A percentile compares a stretch with the other conserved stretches of the same genome.
phyloP scores from a whole-genome alignment of 805 yeast genomes.

The Yarrowia sp. region DNA sequence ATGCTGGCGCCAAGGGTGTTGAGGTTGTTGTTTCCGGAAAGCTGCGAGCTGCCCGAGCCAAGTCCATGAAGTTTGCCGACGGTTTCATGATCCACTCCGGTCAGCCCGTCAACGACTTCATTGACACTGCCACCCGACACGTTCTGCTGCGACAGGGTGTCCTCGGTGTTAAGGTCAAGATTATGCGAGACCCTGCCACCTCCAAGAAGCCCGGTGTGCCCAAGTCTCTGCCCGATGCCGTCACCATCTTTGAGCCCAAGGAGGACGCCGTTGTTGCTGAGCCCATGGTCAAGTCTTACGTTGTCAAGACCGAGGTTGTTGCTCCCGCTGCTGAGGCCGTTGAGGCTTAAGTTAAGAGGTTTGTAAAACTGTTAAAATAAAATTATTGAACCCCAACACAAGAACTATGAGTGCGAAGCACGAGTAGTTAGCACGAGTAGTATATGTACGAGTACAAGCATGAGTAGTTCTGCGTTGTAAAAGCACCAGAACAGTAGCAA shows the following conservation, averaged over 20 bases:
- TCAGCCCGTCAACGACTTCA: slow-evolving; percentile 99
- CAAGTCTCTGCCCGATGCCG: slow-evolving; percentile 80
- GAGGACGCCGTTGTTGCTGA: slow-evolving; percentile 60
- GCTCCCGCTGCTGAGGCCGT: slow-evolving; percentile 40
- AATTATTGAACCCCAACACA: no score
- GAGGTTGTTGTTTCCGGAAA: slow-evolving; percentile 99
- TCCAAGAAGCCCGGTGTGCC: slow-evolving; percentile 41
- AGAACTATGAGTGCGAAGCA: no score
- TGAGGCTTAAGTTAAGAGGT: slow-evolving; percentile 36
- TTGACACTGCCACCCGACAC: slow-evolving; percentile 99
- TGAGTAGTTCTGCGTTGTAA: no score
- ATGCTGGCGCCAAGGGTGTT: slow-evolving; percentile 99
- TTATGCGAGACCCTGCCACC: slow-evolving; percentile 92
- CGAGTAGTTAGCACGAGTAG: no score
- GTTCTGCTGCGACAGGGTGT: slow-evolving; percentile 99
- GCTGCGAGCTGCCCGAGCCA: slow-evolving; percentile 99
- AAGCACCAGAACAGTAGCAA: no score
- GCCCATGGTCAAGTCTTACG: slow-evolving; percentile 80
- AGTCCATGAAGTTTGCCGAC: slow-evolving; percentile 99
- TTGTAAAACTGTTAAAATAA: background rate
- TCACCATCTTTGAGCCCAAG: slow-evolving; percentile 88
- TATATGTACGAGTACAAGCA: no score
- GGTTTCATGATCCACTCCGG: slow-evolving; percentile 99
- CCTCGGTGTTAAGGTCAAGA: slow-evolving; percentile 98
- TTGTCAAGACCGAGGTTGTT: slow-evolving; percentile 34